These are phyloP conservation scores for Pseudocercospora crystallina DNA, from an alignment of 2,329 filamentous ascomycete species.

Conservation along the genomic window DNA sequence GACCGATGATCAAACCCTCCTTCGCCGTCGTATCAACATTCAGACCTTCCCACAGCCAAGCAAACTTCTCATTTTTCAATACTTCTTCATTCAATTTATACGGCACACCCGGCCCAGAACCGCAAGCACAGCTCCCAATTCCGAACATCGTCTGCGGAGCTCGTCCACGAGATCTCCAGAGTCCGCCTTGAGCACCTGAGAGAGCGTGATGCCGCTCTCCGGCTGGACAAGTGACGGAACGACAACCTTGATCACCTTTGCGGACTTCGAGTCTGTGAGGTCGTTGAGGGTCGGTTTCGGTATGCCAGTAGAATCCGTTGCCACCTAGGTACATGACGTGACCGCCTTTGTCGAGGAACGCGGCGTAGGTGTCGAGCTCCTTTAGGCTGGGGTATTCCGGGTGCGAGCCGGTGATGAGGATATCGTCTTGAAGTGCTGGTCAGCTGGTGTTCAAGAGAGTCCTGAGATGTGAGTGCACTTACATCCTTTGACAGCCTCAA, in stretches of 20 bases:
- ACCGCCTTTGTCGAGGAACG: background rate
- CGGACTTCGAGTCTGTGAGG: constrained; percentile 6
- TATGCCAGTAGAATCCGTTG: constrained; percentile 6
- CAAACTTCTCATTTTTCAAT: background rate
- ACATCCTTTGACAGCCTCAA: background rate
- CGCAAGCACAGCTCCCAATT: constrained; percentile 1
- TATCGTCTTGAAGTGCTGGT: background rate
- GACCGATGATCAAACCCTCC: background rate
- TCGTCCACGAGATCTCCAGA: constrained; percentile 7
- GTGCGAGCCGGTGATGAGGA: constrained; percentile 8
- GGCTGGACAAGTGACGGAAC: constrained; percentile 3
- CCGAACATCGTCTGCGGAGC: constrained; percentile 5
- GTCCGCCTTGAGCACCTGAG: constrained; percentile 1
- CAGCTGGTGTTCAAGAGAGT: no score
- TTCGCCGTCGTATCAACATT: background rate
- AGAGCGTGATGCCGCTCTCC: constrained; percentile 1
- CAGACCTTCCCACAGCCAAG: background rate
- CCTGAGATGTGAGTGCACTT: no score
- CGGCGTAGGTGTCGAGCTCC: constrained; percentile 4
- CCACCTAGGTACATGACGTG: constrained; percentile 6
- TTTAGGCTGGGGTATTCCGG: constrained; percentile 5
- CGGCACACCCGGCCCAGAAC: constrained; percentile 4
- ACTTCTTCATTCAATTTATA: background rate
- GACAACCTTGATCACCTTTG: constrained; percentile 7
- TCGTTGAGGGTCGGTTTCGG: background rate